These are phyloP conservation scores for Wolfiporia cocos DNA, from an alignment of 1,284 basidiomycete genomes.

Conservation along the genomic window DNA sequence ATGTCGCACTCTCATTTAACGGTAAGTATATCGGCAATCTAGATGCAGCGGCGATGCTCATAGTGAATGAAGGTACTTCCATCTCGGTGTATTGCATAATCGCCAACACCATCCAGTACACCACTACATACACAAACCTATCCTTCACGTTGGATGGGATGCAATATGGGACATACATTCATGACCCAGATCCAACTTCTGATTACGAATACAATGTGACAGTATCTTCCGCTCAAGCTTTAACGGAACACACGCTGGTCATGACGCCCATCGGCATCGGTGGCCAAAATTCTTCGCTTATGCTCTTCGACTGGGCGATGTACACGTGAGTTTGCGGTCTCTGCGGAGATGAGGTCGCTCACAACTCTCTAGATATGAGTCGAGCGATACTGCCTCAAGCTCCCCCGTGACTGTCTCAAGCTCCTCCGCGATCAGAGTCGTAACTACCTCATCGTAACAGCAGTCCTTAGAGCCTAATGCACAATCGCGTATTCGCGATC, in stretches of 20 bases:
- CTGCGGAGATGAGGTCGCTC: neutral
- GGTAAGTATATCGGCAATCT: neutral
- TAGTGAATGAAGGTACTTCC: neutral
- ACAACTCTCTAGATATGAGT: neutral
- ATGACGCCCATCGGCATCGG: neutral
- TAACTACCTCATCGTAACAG: too few species aligned
- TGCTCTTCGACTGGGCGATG: constrained; percentile 5
- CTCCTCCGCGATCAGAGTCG: too few species aligned
- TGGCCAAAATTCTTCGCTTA: neutral
- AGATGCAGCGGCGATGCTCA: too few species aligned
- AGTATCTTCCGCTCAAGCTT: neutral
- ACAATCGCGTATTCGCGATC: too few species aligned
- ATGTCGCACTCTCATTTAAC: neutral
- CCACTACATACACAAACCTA: neutral
- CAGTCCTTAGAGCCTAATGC: too few species aligned
- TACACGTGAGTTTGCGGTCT: constrained; percentile 2
- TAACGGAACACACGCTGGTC: neutral
- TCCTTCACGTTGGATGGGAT: neutral
- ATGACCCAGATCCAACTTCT: neutral
- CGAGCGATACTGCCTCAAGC: neutral
- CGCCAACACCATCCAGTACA: neutral
- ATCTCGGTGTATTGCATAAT: constrained; percentile 4
- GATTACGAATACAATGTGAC: constrained; percentile 1
- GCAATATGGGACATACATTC: neutral
- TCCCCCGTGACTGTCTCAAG: too few species aligned